A percentile compares a stretch with the other conserved stretches of the same genome.
These are phyloP conservation scores for Prunus persica DNA, from an alignment of 306 rosid species.

Conservation along the genomic window Prunus_persica_NCBIv2 NC_034013.1:15373001-15373500, in stretches of 20 bases:
- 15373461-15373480: slow-evolving; percentile 63
- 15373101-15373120: slow-evolving; percentile 15
- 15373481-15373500: slow-evolving; percentile 74
- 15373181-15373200: slow-evolving; percentile 56
- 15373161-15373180: slow-evolving; percentile 69
- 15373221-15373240: slow-evolving; percentile 57
- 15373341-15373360: slow-evolving; percentile 64
- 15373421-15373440: slow-evolving; percentile 60
- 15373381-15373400: slow-evolving; percentile 94
- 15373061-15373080: not conserved
- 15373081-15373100: slow-evolving; percentile 22
- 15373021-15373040: no score
- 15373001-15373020: no score
- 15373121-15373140: slow-evolving; percentile 27
- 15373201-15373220: slow-evolving; percentile 44
- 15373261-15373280: slow-evolving; percentile 85
- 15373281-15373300: slow-evolving; percentile 33
- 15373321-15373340: slow-evolving; percentile 59
- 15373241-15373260: slow-evolving; percentile 86
- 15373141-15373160: slow-evolving; percentile 24
- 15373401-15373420: slow-evolving; percentile 79
- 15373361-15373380: slow-evolving; percentile 64
- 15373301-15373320: slow-evolving; percentile 47
- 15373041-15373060: not conserved
- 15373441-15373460: slow-evolving; percentile 59